Percentiles rank a stretch among this genome's conserved stretches.
Evolutionary conservation across 345 rosid species (phyloP).

Genomic region (Gossypium herbaceum): DNA sequence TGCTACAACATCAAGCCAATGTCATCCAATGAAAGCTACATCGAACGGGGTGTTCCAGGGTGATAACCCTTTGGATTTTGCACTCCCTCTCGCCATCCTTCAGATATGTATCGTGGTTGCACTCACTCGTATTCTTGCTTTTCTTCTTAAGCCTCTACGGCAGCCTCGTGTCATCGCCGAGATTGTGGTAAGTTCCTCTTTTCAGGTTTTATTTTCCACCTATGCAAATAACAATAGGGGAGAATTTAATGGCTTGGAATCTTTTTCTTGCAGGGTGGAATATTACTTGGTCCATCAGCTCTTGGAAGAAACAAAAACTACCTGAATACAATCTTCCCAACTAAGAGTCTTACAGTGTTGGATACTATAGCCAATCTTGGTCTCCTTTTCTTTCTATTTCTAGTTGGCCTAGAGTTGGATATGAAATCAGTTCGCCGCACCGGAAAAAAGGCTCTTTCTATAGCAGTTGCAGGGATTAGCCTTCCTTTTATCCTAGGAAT

Average conservation of each 20-base stretch:
- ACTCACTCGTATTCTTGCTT: constrained; percentile 63
- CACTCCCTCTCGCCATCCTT: constrained; percentile 65
- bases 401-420: constrained; percentile 69
- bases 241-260: too few species aligned
- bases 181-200: constrained; percentile 47
- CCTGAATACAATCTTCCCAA: constrained; percentile 49
- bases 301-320: constrained; percentile 52
- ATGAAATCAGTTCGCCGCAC: constrained; percentile 47
- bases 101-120: constrained; percentile 62
- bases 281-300: constrained; percentile 75
- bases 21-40: constrained; percentile 50
- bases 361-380: constrained; percentile 77
- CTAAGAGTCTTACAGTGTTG: constrained; percentile 53
- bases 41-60: constrained; percentile 77
- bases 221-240: too few species aligned
- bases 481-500: constrained; percentile 65
- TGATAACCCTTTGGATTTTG: constrained; percentile 61
- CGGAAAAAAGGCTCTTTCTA: constrained; percentile 55
- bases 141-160: constrained; percentile 53
- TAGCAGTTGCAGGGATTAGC: constrained; percentile 61
- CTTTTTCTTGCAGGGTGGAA: constrained; percentile 49
- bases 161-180: constrained; percentile 90
- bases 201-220: too few species aligned
- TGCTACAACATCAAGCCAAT: too few species aligned
- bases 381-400: constrained; percentile 66